Base-by-base conservation (phyloP, 2,329 filamentous ascomycete genomes). In the Dendryphion nanum region DNA sequence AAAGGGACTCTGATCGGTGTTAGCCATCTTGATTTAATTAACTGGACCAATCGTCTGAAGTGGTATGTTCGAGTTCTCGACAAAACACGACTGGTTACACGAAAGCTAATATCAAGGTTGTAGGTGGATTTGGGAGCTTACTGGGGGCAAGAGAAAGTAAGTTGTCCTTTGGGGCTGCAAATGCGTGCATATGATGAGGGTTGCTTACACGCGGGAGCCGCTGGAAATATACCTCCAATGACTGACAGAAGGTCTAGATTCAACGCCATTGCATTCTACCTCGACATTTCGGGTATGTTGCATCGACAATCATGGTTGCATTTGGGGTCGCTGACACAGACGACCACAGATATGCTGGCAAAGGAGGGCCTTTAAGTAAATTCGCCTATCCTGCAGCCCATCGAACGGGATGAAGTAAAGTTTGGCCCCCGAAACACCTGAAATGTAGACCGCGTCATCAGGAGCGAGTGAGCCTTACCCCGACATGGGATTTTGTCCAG, bases 21-120 rank as follows among this genome's bases (percentile, higher is more conserved):
- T 41, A 81, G 75, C 56, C 80, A 83, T 63, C 58, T 83, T 32
- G 79, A 83, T 49, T 55, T 83, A 44, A 83, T 83, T 60, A 83
- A 83, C 49, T 83, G 80, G 80, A 80, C 77, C 18, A 83, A 82
- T 46, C 67, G 78, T 19, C 50, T 82, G 24, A 75, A 80, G 48
- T 80, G 76, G 75, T n/a, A n/a, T n/a, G n/a, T n/a, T n/a, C n/a
- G n/a, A n/a, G n/a, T n/a, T n/a, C n/a, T n/a, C n/a, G n/a, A n/a
- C n/a, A n/a, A n/a, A n/a, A n/a, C n/a, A n/a, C n/a, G n/a, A n/a
- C n/a, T n/a, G n/a, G n/a, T n/a, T n/a, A n/a, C n/a, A n/a, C n/a
- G n/a, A n/a, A n/a, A n/a, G n/a, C n/a, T n/a, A n/a, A n/a, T n/a
- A n/a, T n/a, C n/a, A n/a, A n/a, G n/a, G n/a, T n/a, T n/a, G n/a